Base-by-base conservation (phyloP, 169 alveolate genomes). In the Plasmodium coatneyi region DNA sequence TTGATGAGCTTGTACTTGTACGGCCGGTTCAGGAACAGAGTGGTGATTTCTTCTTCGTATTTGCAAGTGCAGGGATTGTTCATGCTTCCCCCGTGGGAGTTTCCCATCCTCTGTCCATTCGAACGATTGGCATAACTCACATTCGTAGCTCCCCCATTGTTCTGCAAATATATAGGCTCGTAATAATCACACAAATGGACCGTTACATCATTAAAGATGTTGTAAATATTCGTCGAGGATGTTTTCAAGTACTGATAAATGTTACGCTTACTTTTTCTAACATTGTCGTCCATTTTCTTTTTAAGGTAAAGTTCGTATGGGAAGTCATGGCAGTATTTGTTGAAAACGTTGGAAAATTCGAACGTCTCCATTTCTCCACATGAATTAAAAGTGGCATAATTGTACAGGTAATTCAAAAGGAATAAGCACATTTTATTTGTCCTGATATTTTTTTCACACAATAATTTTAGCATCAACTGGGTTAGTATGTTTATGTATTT, bases 311-410 rank as follows among this genome's bases (percentile, higher is more conserved):
- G 81, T 79, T 89, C 94, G 49, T 89, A 89, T 0, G 94, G 49
- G 25, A 79, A 89, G 39, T 89, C 94, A 78, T 89, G 94, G 39
- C 94, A 89, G 52, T 89, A 79, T 36, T 89, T 89, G 70, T 89
- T 79, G 71, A 89, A 70, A 36, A 89, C 49, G 49, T 79, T 89
- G 71, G 34, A 25, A 30, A 89, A 89, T 36, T 71, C 4, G 81
- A 89, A 89, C 12, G 25, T n/a, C 32, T 79, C 90, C 82, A 32
- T 89, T 71, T 66, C 82, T 39, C 30, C 86, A 25, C 32, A 79
- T n/a, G 66, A 70, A 79, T 89, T 79, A 41, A 89, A 89, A 32
- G 54, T 78, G 7, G 90, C 82, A 89, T 89, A 89, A 60, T 89
- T 89, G 82, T 79, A 89, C 56, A 89, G 46, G 79, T 89, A 89